phyloP scores from a whole-genome alignment of 495 filamentous ascomycete species.

The Aspergillus heteromorphus region DNA sequence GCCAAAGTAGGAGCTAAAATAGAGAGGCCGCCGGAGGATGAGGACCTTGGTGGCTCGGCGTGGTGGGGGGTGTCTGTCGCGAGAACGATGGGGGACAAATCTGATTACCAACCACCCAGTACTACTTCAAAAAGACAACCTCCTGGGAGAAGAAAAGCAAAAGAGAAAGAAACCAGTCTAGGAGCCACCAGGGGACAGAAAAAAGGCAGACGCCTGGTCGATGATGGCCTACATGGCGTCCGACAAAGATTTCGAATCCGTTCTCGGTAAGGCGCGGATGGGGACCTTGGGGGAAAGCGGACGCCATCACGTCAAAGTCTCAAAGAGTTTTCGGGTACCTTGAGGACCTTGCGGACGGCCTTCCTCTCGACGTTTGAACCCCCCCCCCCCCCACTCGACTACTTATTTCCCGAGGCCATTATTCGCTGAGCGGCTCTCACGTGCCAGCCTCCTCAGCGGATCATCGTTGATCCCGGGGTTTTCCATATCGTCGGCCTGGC shows the following conservation, averaged over 20 bases:
- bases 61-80: conserved; percentile 7
- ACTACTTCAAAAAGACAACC: background rate
- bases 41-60: conserved; percentile 23
- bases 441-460: too few relatives aligned
- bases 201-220: background rate
- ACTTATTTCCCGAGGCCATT: too few relatives aligned
- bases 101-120: background rate
- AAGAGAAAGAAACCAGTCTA: background rate
- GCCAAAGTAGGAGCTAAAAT: conserved; percentile 1
- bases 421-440: too few relatives aligned
- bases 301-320: conserved; percentile 10
- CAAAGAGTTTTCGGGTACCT: conserved; percentile 9
- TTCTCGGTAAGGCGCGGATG: conserved; percentile 9
- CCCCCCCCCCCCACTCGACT: too few relatives aligned
- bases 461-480: too few relatives aligned
- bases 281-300: conserved; percentile 22
- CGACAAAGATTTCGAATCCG: conserved; percentile 4
- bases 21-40: background rate
- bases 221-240: conserved; percentile 4
- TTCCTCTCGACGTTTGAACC: too few relatives aligned
- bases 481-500: too few relatives aligned
- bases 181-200: background rate
- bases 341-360: conserved; percentile 39
- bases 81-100: too few relatives aligned
- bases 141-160: background rate